Evolutionary conservation across 2,329 filamentous ascomycete species (phyloP), one percentile per base, ranked within the genome.

Genomic region (Cladosporium cucumerinum): DNA sequence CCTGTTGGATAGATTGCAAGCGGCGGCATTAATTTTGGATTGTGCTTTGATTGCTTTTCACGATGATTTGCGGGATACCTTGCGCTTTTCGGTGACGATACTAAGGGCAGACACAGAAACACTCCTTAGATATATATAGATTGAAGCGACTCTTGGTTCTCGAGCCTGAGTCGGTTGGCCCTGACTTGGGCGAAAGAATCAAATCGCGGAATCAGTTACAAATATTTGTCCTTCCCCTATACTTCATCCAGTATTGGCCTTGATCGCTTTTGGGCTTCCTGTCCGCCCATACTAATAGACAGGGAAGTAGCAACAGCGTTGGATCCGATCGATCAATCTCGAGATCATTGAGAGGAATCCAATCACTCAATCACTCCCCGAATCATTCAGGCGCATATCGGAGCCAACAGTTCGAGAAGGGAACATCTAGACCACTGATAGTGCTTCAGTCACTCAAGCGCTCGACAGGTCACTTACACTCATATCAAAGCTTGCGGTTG

Each of bases 11-110:
- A 58, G 55, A 57, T 43, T 39, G 55, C 23, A 25, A 58, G 55
- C 55, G 55, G 55, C 55, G 55, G 55, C 36, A 58, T 58, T 58
- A 58, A 58, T 58, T 30, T 58, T 46, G 51, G 28, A 21, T 21
- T 32, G 25, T 12, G 12, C 12, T 55, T 58, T 16, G 14, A 23
- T 43, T 57, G n/a, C 2, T 10, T 23, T 36, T 23, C 8, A 34
- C n/a, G 30, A 57, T 36, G 52, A 36, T 39, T 39, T 36, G 23
- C 26, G 23, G 23, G 18, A 28, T 51, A 51, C 48, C 48, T 51
- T 51, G 48, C 48, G 18, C n/a, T n/a, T 46, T 46, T 46, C 23
- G 39, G 39, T 46, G n/a, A 46, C 3, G 8, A 21, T 12, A 5
- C 39, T 46, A 46, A 46, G 39, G 39, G 39, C 39, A 46, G 39